These are phyloP conservation scores for Metroxylon sagu DNA, from an alignment of 176 grass and related monocot species.

Conservation along the genomic window DNA sequence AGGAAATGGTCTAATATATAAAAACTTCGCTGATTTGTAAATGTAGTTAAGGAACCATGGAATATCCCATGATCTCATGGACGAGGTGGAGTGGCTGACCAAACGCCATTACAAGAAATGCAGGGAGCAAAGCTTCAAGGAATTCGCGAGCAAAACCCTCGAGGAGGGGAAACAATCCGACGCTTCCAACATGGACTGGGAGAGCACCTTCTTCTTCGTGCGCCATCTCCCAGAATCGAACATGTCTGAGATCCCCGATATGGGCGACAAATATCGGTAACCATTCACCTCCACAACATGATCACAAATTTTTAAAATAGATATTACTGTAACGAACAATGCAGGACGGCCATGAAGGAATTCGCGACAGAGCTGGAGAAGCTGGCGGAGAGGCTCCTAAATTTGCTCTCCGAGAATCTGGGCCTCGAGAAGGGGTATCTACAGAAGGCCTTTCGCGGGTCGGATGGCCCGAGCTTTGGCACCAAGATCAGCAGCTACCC, in stretches of 20 bases:
- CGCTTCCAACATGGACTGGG: slow-evolving; percentile 64
- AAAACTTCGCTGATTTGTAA: too few species aligned
- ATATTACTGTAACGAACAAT: too few species aligned
- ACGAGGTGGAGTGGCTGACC: slow-evolving; percentile 78
- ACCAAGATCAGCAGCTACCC: slow-evolving; percentile 94
- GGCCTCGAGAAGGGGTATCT: slow-evolving; percentile 71
- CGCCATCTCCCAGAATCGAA: slow-evolving; percentile 75
- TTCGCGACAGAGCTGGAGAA: slow-evolving; percentile 65
- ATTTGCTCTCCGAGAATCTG: slow-evolving; percentile 83
- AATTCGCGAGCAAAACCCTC: slow-evolving; percentile 60
- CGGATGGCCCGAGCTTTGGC: slow-evolving; percentile 51
- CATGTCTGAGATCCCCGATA: slow-evolving; percentile 47
- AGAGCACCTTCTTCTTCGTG: slow-evolving; percentile 92
- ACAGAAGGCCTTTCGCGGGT: slow-evolving; percentile 49
- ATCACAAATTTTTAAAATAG: too few species aligned
- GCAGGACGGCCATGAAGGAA: slow-evolving; percentile 54
- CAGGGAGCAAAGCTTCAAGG: slow-evolving; percentile 59
- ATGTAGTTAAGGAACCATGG: slow-evolving; percentile 67
- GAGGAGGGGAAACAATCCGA: slow-evolving; percentile 11
- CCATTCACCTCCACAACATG: too few species aligned
- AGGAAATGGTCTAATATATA: too few species aligned
- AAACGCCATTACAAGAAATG: slow-evolving; percentile 68
- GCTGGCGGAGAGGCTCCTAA: slow-evolving; percentile 59
- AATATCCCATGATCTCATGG: slow-evolving; percentile 67
- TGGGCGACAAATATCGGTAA: slow-evolving; percentile 51